A percentile compares a stretch with the other conserved stretches of the same genome.
Conservation (phyloP, 2,329 filamentous ascomycete genomes). For the Pseudogymnoascus sp. region DNA sequence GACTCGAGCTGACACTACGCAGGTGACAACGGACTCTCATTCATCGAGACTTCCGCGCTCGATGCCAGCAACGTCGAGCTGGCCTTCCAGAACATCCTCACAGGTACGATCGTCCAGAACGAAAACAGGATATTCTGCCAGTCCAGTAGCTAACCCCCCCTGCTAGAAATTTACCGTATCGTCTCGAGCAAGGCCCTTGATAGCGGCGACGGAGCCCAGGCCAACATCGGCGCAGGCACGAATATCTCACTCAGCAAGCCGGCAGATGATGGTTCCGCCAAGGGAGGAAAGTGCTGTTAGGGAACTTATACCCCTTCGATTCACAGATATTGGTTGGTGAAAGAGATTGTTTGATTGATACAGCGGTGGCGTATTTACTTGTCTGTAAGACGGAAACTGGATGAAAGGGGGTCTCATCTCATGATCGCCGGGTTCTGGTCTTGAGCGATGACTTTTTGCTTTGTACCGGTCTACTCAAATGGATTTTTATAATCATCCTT, state of each 20-base stretch:
- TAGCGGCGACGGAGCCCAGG: slow-evolving; percentile 74
- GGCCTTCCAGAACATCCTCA: slow-evolving; percentile 98
- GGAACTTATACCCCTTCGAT: slow-evolving; percentile 20
- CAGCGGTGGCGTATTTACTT: slow-evolving; percentile 22
- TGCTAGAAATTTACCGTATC: slow-evolving; percentile 94
- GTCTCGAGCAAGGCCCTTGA: slow-evolving; percentile 97
- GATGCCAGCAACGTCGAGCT: slow-evolving; percentile 99
- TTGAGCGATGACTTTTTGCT: slow-evolving; percentile 9
- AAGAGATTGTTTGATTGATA: slow-evolving; percentile 24
- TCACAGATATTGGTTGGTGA: slow-evolving; percentile 19
- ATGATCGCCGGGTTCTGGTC: slow-evolving; percentile 8
- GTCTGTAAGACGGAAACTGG: slow-evolving; percentile 12
- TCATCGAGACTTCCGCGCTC: slow-evolving; percentile 97
- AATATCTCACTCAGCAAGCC: slow-evolving; percentile 85
- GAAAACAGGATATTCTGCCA: background rate
- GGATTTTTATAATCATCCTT: slow-evolving; percentile 11
- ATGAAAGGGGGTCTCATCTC: slow-evolving; percentile 12
- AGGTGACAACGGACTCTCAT: slow-evolving; percentile 97
- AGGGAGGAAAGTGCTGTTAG: slow-evolving; percentile 79
- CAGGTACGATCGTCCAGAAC: slow-evolving; percentile 55
- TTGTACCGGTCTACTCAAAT: slow-evolving; percentile 12
- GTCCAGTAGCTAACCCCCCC: slow-evolving; percentile 14
- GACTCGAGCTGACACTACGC: slow-evolving; percentile 27
- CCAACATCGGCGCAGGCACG: slow-evolving; percentile 71
- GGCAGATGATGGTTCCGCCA: slow-evolving; percentile 66